These are phyloP conservation scores for Kodamaea plutei DNA, from an alignment of 1,139 yeast genomes.

Conservation along the genomic window DNA sequence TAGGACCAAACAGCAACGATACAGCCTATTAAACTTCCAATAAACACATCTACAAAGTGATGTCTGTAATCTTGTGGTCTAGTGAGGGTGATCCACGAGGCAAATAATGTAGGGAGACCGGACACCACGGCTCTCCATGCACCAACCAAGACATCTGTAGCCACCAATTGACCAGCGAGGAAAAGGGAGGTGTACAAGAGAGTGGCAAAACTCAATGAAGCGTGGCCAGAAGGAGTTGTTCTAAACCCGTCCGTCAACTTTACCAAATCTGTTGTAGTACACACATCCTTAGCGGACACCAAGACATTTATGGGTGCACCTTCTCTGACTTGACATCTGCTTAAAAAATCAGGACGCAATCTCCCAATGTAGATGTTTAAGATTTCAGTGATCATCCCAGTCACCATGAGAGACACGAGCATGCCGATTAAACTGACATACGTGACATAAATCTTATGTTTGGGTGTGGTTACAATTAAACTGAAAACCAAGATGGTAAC, in stretches of 20 bases:
- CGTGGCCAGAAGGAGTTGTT: conserved; percentile 78
- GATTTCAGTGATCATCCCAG: conserved; percentile 45
- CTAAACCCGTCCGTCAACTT: conserved; percentile 63
- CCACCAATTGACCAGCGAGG: conserved; percentile 56
- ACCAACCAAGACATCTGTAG: conserved; percentile 39
- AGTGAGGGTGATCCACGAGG: conserved; percentile 61
- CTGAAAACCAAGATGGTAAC: conserved; percentile 21
- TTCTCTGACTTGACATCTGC: conserved; percentile 59
- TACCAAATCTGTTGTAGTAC: conserved; percentile 47
- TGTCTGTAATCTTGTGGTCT: conserved; percentile 79
- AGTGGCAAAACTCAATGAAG: conserved; percentile 64
- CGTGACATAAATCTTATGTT: conserved; percentile 34
- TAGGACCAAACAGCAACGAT: conserved; percentile 35
- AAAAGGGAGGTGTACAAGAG: conserved; percentile 61
- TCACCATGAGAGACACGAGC: conserved; percentile 32
- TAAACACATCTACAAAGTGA: conserved; percentile 63
- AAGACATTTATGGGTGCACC: conserved; percentile 44
- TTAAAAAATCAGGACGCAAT: conserved; percentile 74
- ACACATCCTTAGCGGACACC: conserved; percentile 56
- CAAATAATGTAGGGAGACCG: conserved; percentile 47
- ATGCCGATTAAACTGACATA: conserved; percentile 41
- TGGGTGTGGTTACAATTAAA: conserved; percentile 29
- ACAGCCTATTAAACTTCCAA: conserved; percentile 56
- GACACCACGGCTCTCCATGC: conserved; percentile 49
- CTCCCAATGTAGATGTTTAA: conserved; percentile 72